phyloP scores from a whole-genome alignment of 495 filamentous ascomycete genomes.

The Pyronema omphalodes region DNA sequence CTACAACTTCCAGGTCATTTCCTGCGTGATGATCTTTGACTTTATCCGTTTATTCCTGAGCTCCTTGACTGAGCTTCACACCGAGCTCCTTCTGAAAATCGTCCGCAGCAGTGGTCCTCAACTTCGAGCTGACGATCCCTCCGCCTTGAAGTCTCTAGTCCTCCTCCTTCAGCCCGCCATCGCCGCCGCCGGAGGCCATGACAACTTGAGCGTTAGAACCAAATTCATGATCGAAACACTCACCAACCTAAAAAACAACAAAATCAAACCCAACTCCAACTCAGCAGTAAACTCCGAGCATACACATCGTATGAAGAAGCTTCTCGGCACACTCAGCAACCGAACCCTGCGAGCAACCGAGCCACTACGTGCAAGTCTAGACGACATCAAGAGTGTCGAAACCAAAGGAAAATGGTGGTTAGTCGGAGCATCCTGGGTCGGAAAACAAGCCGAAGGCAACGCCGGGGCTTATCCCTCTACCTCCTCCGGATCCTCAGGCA shows the following conservation, averaged over 20 bases:
- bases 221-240: slow-evolving; percentile 98
- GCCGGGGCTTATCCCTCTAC: neutral
- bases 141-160: slow-evolving; percentile 81
- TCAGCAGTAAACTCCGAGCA: slow-evolving; percentile 54
- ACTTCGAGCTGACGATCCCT: slow-evolving; percentile 76
- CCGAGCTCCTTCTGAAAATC: slow-evolving; percentile 72
- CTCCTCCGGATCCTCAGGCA: neutral
- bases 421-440: slow-evolving; percentile 72
- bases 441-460: slow-evolving; percentile 21
- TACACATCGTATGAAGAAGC: slow-evolving; percentile 67
- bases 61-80: slow-evolving; percentile 69
- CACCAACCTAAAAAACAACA: slow-evolving; percentile 85
- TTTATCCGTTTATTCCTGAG: slow-evolving; percentile 61
- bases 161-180: slow-evolving; percentile 55
- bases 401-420: slow-evolving; percentile 97
- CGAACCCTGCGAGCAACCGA: slow-evolving; percentile 53
- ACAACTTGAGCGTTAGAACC: slow-evolving; percentile 64
- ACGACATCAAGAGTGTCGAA: slow-evolving; percentile 61
- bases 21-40: slow-evolving; percentile 69
- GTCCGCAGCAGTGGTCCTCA: slow-evolving; percentile 64
- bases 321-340: slow-evolving; percentile 53
- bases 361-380: slow-evolving; percentile 59
- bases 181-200: slow-evolving; percentile 39
- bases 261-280: slow-evolving; percentile 50
- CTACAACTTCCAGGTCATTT: slow-evolving; percentile 80